Evolutionary conservation across 768 basidiomycete genomes (phyloP), one percentile per base, ranked within the genome.

Genomic region (Amanita subjunquillea): DNA sequence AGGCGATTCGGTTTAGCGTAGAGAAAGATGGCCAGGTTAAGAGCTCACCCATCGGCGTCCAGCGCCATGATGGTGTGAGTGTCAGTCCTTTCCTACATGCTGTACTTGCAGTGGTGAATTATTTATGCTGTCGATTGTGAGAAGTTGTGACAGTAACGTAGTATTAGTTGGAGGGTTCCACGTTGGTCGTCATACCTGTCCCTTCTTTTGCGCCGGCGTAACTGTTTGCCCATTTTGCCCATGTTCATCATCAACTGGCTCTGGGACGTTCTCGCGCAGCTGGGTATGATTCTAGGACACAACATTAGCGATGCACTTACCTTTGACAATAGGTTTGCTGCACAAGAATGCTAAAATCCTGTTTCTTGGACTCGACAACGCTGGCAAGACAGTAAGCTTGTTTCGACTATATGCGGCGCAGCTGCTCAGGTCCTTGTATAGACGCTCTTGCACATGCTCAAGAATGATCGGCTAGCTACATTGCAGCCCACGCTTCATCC

Each of bases 281-380:
- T 97, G 41, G 95, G 95, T 97, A 3, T 51, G 25, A 37, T 46
- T 54, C 36, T 42, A 38, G 22, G 17, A 56, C 36, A 49, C 20
- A 20, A 23, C 8, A 9, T 20, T 12, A 17, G 30, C 7, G 13
- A 6, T 13, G 29, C 22, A n/a, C 44, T 50, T 13, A 38, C 50
- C 15, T 34, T 39, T 29, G 9, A 42, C 55, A 45, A 34, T 57
- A 94, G 92, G 92, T 58, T 77, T 95, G 61, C 63, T 86, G 72
- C 89, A 93, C 77, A 96, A 99, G 87, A 97, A 96, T 66, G 96
- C 96, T 59, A 99, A 98, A 80, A 96, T 99, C 66, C 80, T 99
- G 57, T 99, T 99, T 83, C 81, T 99, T 49, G 96, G 96, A 57
- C 80, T 98, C 51, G 95, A 98, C 68, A 99, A 98, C 75, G 96